Base-by-base conservation (phyloP, 2,329 filamentous ascomycete species). In the Didymella exigua region DNA sequence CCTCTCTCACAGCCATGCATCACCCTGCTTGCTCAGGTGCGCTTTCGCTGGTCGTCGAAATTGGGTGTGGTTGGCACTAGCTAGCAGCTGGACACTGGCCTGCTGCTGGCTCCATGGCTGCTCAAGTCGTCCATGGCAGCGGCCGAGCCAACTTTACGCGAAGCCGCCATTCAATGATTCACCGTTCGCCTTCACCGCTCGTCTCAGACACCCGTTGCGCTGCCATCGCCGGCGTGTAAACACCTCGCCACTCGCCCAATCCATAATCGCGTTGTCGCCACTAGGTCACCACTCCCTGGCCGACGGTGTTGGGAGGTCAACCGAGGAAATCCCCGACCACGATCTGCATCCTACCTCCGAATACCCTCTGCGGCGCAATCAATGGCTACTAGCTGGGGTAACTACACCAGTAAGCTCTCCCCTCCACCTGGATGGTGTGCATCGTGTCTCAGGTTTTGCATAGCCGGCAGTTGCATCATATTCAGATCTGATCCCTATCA, bases 371-470 rank as follows among this genome's bases (percentile, higher is more conserved):
- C 56, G 58, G 41, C 58, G 36, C 58, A 51, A 68, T 69, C 57
- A 54, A 72, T 71, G 67, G 54, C 68, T 54, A 69, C 71, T 51
- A 57, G 58, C 56, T 71, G 62, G 61, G 71, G 72, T 48, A 75
- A 75, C 56, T 74, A 75, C 56, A 59, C 58, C 48, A 61, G 68
- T 68, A 60, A 40, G 55, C 60, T 44, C 44, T 59, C 51, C 55
- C 38, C 41, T 38, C 56, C 45, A 50, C 58, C 21, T 41, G 34
- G 23, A 23, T 31, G 42, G 18, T 18, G 7, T 50, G 29, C 42
- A 37, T 37, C 36, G 8, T 26, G 14, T 46, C 11, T 51, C 34
- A 36, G 24, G 33, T 29, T n/a, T 19, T 13, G 42, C 43, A 33
- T 29, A 16, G 11, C 24, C 65, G 59, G 61, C 61, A 67, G 53